Conservation (phyloP, 116 monocot genomes). For the Zostera marina region DNA sequence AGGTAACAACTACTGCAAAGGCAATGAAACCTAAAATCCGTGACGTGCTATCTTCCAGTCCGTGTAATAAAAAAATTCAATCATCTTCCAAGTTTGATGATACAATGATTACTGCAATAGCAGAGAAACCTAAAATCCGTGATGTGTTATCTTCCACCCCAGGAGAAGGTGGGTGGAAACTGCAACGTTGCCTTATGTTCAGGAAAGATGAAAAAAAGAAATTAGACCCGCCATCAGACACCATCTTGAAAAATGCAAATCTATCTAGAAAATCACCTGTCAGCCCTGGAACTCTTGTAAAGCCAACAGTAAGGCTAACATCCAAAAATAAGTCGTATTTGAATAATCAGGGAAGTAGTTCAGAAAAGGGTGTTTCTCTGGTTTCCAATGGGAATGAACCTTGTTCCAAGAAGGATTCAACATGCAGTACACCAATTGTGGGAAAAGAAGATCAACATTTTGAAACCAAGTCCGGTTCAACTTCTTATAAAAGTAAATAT, state of each 20-base stretch:
- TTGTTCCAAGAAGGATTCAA: constrained; percentile 9
- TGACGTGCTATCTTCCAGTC: too few relatives aligned
- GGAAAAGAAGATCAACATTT: constrained; percentile 1
- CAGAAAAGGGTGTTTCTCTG: constrained; percentile 3
- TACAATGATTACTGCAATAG: constrained; percentile 1
- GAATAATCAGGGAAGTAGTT: constrained; percentile 19
- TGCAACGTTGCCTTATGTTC: constrained; percentile 7
- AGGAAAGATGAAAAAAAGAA: constrained; percentile 18
- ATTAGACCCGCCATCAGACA: constrained; percentile 6
- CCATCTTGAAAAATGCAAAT: constrained; percentile 1
- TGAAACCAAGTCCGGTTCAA: constrained; percentile 11
- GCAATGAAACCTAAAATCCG: constrained; percentile 35
- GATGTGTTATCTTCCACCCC: constrained; percentile 24
- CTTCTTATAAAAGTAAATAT: constrained; percentile 8
- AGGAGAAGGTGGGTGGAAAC: constrained; percentile 8
- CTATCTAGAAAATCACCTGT: constrained; percentile 10
- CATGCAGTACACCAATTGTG: constrained; percentile 11
- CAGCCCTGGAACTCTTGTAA: constrained; percentile 10
- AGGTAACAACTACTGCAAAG: constrained; percentile 1
- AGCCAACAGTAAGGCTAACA: constrained; percentile 15
- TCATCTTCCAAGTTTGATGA: constrained; percentile 11
- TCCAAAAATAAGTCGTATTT: constrained; percentile 15
- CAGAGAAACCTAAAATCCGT: constrained; percentile 35
- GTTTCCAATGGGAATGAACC: constrained; percentile 8
- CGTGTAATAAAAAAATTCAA: constrained; percentile 10